phyloP scores from a whole-genome alignment of 208 protist genomes.

The Acanthamoeba lenticulata region DNA sequence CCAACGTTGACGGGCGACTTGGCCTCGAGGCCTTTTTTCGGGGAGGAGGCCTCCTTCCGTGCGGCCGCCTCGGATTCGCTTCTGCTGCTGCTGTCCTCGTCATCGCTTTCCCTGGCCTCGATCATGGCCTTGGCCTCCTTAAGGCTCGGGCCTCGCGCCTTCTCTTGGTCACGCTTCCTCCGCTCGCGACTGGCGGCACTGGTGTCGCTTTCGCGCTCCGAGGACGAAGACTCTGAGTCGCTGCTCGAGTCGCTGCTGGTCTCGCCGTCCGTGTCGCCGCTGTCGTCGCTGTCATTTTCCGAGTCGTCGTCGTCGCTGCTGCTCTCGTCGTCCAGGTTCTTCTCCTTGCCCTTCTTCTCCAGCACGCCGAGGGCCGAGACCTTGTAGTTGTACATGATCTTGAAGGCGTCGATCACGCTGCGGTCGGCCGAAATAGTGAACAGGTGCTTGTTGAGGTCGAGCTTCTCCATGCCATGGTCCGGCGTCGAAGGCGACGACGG shows the following conservation, averaged over 20 bases:
- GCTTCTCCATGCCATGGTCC: slow-evolving; percentile 4
- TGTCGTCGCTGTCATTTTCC: neutral
- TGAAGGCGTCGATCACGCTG: slow-evolving; percentile 53
- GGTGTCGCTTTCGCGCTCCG: neutral
- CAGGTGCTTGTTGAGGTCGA: slow-evolving; percentile 49
- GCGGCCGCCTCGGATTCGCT: neutral
- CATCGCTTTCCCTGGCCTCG: neutral
- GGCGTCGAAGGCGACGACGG: neutral
- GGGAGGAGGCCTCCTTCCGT: neutral
- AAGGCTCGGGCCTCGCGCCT: neutral
- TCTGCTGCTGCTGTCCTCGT: neutral
- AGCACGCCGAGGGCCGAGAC: slow-evolving; percentile 42
- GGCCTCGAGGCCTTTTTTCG: neutral
- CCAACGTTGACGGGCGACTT: neutral
- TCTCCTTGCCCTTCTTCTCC: slow-evolving; percentile 56
- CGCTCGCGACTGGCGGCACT: neutral
- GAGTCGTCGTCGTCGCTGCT: neutral
- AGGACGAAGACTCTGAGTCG: neutral
- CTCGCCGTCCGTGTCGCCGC: neutral
- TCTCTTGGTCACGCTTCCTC: slow-evolving; percentile 4
- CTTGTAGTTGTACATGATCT: slow-evolving; percentile 60
- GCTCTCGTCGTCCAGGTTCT: neutral
- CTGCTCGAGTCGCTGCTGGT: neutral
- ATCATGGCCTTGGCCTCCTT: slow-evolving; percentile 34
- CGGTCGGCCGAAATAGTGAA: slow-evolving; percentile 45